A percentile compares a stretch with the other conserved stretches of the same genome.
phyloP scores from a whole-genome alignment of 2,329 filamentous ascomycete genomes.

The Colletotrichum shisoi region DNA sequence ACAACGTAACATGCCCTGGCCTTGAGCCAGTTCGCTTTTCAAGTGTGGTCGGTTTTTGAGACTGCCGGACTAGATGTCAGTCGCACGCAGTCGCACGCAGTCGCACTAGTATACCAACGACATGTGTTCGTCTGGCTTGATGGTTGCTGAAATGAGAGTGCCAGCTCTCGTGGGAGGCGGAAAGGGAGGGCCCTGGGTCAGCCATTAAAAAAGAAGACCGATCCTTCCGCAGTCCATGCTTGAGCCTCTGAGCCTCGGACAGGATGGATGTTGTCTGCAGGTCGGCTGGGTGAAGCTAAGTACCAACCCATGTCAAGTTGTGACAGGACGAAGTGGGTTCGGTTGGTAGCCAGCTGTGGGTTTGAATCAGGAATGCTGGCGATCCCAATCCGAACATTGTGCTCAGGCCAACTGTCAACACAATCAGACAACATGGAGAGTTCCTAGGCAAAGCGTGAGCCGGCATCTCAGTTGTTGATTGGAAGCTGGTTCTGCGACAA shows the following conservation, averaged over 20 bases:
- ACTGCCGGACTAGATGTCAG: neutral
- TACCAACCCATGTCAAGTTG: neutral
- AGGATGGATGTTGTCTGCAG: neutral
- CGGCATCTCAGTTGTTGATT: neutral
- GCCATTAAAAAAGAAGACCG: neutral
- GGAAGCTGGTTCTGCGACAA: neutral
- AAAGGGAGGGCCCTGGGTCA: neutral
- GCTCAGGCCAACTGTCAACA: neutral
- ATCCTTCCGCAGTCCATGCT: neutral
- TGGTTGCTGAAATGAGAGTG: neutral
- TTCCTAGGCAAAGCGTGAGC: neutral
- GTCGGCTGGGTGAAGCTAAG: no score
- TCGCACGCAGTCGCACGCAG: neutral
- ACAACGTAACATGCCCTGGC: neutral
- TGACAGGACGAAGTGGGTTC: no score
- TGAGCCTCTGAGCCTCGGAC: neutral
- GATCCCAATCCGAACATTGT: neutral
- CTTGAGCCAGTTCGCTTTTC: neutral
- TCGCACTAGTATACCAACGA: neutral
- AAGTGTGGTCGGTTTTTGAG: neutral
- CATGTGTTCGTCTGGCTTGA: neutral
- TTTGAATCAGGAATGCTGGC: neutral
- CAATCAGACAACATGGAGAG: neutral
- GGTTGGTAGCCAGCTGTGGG: neutral
- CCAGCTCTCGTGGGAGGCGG: no score